phyloP scores from a whole-genome alignment of 1,284 basidiomycete species.

The Bondarzewia mesenterica region DNA sequence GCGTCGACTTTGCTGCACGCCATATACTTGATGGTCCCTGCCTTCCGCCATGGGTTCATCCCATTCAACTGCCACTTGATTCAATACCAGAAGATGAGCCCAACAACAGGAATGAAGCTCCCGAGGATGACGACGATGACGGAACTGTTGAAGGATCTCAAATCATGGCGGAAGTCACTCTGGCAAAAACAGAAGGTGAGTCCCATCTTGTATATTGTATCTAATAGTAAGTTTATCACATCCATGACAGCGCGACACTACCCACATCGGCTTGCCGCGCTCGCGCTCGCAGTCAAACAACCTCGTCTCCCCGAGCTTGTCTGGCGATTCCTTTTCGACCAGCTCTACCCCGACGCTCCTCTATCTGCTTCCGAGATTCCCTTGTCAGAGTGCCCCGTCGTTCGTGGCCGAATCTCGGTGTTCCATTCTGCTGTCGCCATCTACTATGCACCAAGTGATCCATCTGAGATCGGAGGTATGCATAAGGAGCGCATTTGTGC shows the following conservation, averaged over 20 bases:
- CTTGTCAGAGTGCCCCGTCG: background rate
- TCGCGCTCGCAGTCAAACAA: no score
- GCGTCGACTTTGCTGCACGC: background rate
- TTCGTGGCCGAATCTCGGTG: conserved; percentile 4
- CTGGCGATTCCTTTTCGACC: conserved; percentile 4
- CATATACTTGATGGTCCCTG: background rate
- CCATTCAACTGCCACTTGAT: background rate
- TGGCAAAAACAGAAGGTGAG: background rate
- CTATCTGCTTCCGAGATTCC: background rate
- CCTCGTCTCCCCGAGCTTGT: no score
- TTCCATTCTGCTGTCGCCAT: conserved; percentile 3
- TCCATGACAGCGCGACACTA: background rate
- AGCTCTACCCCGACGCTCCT: conserved; percentile 1
- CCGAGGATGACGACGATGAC: background rate
- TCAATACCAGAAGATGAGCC: background rate
- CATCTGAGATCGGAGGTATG: conserved; percentile 5
- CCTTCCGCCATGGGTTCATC: background rate
- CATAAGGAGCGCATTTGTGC: conserved; percentile 6
- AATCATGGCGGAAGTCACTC: background rate
- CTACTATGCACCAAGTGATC: conserved; percentile 9
- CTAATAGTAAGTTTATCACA: background rate
- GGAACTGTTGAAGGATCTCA: background rate
- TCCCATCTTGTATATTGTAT: background rate
- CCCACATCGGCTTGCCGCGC: background rate
- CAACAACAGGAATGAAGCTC: background rate